A percentile compares a stretch with the other conserved stretches of the same genome.
Evolutionary conservation across 164 flowering plant species (phyloP).

Genomic region (Nelumbo lutea): DNA sequence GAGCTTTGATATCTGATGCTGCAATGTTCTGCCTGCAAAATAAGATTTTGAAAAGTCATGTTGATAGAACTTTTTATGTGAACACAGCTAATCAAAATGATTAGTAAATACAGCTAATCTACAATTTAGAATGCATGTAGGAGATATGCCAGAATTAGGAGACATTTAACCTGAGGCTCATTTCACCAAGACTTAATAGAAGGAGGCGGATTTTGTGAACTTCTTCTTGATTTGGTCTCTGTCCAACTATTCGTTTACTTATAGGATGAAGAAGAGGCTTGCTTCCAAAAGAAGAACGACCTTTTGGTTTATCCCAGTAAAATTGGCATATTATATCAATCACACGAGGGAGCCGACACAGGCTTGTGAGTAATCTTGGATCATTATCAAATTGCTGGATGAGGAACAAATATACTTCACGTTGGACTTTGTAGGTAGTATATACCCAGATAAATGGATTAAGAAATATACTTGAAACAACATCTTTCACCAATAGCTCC

Average conservation of each 20-base stretch:
- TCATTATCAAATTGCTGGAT: constrained; percentile 90
- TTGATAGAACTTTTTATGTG: background rate
- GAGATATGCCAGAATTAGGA: too few relatives aligned
- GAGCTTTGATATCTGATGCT: constrained; percentile 72
- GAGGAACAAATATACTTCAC: constrained; percentile 90
- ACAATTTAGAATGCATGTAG: background rate
- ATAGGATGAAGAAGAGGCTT: constrained; percentile 58
- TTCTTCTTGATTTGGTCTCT: constrained; percentile 78
- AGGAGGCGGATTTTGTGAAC: constrained; percentile 91
- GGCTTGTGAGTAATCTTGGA: constrained; percentile 59
- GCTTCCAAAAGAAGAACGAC: constrained; percentile 45
- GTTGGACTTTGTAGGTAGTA: constrained; percentile 75
- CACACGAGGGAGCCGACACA: constrained; percentile 76
- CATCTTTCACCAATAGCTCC: constrained; percentile 76
- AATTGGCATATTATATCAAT: constrained; percentile 72
- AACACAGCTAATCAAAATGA: background rate
- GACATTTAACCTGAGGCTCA: constrained; percentile 77
- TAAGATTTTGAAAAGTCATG: background rate
- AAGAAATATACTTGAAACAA: constrained; percentile 72
- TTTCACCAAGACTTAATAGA: constrained; percentile 92
- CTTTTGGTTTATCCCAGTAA: constrained; percentile 67
- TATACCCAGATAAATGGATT: constrained; percentile 87
- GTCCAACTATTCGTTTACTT: constrained; percentile 52
- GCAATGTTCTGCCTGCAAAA: constrained; percentile 75
- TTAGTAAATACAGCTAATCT: background rate